These are phyloP conservation scores for Torulaspora franciscae DNA, from an alignment of 805 yeast species.

Conservation along the genomic window DNA sequence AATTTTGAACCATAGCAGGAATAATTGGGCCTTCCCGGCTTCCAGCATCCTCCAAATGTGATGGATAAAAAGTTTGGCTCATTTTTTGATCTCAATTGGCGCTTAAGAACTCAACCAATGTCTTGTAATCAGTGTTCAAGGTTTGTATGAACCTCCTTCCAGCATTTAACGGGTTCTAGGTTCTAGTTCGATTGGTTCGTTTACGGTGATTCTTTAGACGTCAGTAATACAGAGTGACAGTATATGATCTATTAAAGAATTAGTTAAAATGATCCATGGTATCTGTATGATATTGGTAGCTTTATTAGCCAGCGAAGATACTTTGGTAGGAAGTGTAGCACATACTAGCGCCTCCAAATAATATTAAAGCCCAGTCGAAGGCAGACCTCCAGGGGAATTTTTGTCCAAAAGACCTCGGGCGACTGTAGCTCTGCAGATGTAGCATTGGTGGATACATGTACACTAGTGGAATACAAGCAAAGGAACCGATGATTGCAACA, in stretches of 20 bases:
- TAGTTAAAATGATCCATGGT: background rate
- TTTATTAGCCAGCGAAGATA: conserved; percentile 23
- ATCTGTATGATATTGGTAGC: too few relatives aligned
- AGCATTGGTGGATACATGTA: conserved; percentile 82
- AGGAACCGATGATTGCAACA: conserved; percentile 77
- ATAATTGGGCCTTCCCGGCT: conserved; percentile 7
- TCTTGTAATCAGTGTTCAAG: background rate
- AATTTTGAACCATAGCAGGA: conserved; percentile 7
- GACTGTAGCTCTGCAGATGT: conserved; percentile 52
- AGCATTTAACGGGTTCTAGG: background rate
- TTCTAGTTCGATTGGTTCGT: conserved; percentile 1
- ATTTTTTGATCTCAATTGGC: background rate
- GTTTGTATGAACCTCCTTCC: background rate
- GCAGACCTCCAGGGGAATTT: conserved; percentile 33
- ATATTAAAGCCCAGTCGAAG: conserved; percentile 46
- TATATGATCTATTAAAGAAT: background rate
- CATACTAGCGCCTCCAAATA: conserved; percentile 59
- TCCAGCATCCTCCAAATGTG: conserved; percentile 1
- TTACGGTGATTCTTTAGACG: background rate
- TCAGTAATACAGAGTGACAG: background rate
- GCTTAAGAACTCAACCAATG: background rate
- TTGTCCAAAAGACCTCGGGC: conserved; percentile 18
- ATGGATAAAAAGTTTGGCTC: conserved; percentile 9
- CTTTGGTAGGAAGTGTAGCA: conserved; percentile 63
- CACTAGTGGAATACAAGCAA: conserved; percentile 81